Percentiles rank a stretch among this genome's conserved stretches.
phyloP scores from a whole-genome alignment of 2,329 filamentous ascomycete genomes.

The Colletotrichum cereale region DNA sequence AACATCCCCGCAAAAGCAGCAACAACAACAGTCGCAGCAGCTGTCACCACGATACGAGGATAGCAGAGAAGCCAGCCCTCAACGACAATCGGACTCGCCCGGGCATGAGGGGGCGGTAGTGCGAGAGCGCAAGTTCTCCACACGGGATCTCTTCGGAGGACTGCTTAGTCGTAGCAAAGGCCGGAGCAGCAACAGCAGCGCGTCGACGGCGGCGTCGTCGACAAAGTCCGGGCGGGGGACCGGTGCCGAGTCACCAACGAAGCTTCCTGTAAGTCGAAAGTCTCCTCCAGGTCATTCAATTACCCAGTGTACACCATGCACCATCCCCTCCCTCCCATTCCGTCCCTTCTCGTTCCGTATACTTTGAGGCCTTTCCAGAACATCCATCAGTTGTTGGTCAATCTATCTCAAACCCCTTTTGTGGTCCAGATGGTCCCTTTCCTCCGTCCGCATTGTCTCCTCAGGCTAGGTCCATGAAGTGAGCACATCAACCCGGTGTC shows the following conservation, averaged over 20 bases:
- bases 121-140: conserved; percentile 46
- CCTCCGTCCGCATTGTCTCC: background rate
- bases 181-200: conserved; percentile 23
- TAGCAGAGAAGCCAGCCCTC: background rate
- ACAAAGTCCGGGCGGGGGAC: conserved; percentile 25
- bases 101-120: conserved; percentile 17
- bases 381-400: background rate
- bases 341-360: background rate
- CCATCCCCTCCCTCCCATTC: background rate
- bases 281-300: background rate
- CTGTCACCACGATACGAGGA: conserved; percentile 18
- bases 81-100: conserved; percentile 2
- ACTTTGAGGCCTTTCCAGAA: background rate
- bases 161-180: conserved; percentile 46
- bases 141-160: conserved; percentile 49
- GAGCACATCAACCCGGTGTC: background rate
- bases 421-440: background rate
- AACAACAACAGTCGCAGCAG: conserved; percentile 24
- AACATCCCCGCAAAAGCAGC: conserved; percentile 8
- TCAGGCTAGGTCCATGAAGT: conserved; percentile 23
- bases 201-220: conserved; percentile 18
- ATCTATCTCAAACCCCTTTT: conserved; percentile 24
- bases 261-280: conserved; percentile 32
- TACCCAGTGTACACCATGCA: background rate
- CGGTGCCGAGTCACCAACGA: conserved; percentile 36